Conservation (phyloP, 352 stramenopile genomes). For the Globisporangium splendens region DNA sequence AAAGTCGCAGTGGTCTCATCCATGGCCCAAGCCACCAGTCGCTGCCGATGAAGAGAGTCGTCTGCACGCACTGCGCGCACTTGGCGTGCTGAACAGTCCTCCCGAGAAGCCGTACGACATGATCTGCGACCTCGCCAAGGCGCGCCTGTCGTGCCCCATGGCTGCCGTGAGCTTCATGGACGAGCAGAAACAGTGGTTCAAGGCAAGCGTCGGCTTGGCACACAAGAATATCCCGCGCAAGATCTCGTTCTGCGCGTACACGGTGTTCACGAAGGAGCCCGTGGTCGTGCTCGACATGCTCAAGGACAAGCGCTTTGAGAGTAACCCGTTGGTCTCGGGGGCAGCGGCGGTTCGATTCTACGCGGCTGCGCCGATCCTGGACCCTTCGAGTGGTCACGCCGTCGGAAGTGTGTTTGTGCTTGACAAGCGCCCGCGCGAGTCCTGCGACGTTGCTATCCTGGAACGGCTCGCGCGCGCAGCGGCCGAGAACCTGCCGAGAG, state of each 20-base stretch:
- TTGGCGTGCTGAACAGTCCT: conserved; percentile 58
- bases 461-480: conserved; percentile 58
- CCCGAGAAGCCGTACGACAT: conserved; percentile 67
- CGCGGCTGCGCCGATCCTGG: conserved; percentile 74
- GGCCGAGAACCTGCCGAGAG: conserved; percentile 46
- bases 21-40: conserved; percentile 69
- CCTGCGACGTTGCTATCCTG: conserved; percentile 64
- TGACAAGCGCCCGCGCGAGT: conserved; percentile 67
- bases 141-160: conserved; percentile 62
- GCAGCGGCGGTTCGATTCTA: conserved; percentile 93
- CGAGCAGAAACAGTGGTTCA: conserved; percentile 76
- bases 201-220: conserved; percentile 58
- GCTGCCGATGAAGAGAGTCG: conserved; percentile 48
- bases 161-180: conserved; percentile 81
- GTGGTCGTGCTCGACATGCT: conserved; percentile 87
- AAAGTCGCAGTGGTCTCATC: conserved; percentile 43
- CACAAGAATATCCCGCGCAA: conserved; percentile 79
- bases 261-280: conserved; percentile 46
- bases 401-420: conserved; percentile 82
- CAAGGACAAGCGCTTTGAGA: conserved; percentile 84
- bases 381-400: conserved; percentile 48
- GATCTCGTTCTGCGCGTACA: conserved; percentile 79
- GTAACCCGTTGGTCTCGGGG: conserved; percentile 88
- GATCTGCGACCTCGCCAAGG: conserved; percentile 77
- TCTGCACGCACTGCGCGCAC: conserved; percentile 39